Conservation (phyloP, 208 protist genomes). For the Leishmania amazonensis region DNA sequence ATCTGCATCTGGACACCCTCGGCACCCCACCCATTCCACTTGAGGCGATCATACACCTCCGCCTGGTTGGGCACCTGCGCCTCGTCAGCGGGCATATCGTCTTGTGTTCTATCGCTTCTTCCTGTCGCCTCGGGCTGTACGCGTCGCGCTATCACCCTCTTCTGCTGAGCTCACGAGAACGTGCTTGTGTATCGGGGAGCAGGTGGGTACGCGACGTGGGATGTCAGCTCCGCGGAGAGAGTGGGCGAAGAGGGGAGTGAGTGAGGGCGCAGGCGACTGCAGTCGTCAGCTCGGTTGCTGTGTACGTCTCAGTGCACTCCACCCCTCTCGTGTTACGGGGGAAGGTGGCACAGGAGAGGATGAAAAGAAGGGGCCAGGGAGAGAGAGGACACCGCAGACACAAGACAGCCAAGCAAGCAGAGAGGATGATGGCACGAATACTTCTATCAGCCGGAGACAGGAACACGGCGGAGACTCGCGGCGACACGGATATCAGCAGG, state of each 20-base stretch:
- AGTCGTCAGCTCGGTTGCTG: background rate
- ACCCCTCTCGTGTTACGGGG: background rate
- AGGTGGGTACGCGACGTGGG: background rate
- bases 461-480: background rate
- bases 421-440: background rate
- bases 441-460: background rate
- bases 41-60: constrained; percentile 83
- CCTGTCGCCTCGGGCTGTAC: background rate
- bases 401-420: background rate
- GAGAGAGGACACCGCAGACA: background rate
- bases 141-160: background rate
- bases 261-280: background rate
- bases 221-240: background rate
- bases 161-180: background rate
- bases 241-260: background rate
- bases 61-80: constrained; percentile 10
- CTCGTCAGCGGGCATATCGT: constrained; percentile 17
- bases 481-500: background rate
- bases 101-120: background rate
- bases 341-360: background rate
- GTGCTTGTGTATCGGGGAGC: background rate
- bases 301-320: background rate
- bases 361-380: background rate
- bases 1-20: constrained; percentile 61
- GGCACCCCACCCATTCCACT: constrained; percentile 93